Conservation (phyloP, 2,329 filamentous ascomycete genomes). For the Westerdykella sp. region DNA sequence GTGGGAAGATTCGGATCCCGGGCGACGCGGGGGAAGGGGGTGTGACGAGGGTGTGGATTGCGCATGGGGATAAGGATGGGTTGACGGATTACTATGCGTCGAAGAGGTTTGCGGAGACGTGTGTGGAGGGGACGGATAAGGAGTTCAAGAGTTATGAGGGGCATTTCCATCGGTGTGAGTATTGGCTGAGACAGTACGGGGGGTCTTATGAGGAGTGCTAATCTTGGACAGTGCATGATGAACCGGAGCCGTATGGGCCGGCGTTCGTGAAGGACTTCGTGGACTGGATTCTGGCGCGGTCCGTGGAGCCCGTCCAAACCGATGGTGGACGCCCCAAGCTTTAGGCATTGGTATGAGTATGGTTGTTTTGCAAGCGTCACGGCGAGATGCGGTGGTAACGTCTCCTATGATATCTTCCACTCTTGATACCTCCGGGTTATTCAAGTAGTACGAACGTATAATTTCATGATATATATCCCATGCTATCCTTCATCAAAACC, state of each 20-base stretch:
- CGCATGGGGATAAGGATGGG: slow-evolving; percentile 70
- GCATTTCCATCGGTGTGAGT: slow-evolving; percentile 64
- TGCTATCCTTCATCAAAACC: too few species aligned
- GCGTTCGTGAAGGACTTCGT: slow-evolving; percentile 32
- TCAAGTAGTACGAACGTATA: too few species aligned
- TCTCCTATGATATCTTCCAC: too few species aligned
- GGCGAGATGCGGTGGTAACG: too few species aligned
- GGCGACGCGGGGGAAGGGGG: slow-evolving; percentile 44
- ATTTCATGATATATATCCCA: too few species aligned
- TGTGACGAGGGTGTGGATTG: slow-evolving; percentile 63
- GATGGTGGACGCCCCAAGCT: slow-evolving; percentile 31
- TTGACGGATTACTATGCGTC: neutral
- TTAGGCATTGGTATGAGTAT: slow-evolving; percentile 3
- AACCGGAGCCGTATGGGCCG: slow-evolving; percentile 31
- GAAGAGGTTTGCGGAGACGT: slow-evolving; percentile 46
- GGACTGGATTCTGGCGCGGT: slow-evolving; percentile 32
- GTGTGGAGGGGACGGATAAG: neutral
- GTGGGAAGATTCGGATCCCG: slow-evolving; percentile 46
- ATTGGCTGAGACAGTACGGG: neutral
- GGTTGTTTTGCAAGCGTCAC: too few species aligned
- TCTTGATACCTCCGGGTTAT: too few species aligned
- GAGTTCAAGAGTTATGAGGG: slow-evolving; percentile 66
- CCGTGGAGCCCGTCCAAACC: slow-evolving; percentile 23
- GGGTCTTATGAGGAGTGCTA: slow-evolving; percentile 5
- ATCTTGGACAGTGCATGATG: slow-evolving; percentile 31